phyloP scores from a whole-genome alignment of 1,284 basidiomycete species.

The Ceratobasidium sp. region DNA sequence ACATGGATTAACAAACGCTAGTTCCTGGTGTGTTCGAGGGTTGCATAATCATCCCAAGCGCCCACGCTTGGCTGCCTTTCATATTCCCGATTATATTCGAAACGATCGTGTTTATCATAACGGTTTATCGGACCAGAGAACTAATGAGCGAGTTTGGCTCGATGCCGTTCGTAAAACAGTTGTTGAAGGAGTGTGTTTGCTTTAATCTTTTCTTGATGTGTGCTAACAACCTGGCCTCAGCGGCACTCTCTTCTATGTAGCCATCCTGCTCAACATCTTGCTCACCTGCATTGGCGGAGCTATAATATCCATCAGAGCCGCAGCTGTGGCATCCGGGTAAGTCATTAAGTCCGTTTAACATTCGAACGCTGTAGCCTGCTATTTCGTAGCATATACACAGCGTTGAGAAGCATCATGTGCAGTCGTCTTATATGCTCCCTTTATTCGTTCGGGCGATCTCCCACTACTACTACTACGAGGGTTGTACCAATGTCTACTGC shows the following conservation, averaged over 20 bases:
- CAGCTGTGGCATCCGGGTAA: constrained; percentile 15
- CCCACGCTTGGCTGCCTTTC: constrained; percentile 1
- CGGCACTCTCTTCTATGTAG: constrained; percentile 2
- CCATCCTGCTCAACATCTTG: background rate
- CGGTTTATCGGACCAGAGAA: background rate
- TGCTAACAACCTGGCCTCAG: background rate
- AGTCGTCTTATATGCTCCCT: constrained; percentile 26
- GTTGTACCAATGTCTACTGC: background rate
- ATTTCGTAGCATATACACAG: background rate
- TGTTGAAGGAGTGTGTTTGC: constrained; percentile 3
- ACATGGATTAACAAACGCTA: background rate
- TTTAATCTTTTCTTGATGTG: background rate
- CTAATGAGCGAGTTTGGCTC: constrained; percentile 13
- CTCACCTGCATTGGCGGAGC: constrained; percentile 11
- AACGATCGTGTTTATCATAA: background rate
- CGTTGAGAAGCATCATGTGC: constrained; percentile 17
- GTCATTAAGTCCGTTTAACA: background rate
- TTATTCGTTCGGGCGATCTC: background rate
- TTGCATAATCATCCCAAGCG: background rate
- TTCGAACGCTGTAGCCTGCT: background rate
- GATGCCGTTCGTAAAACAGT: background rate
- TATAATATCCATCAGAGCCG: background rate
- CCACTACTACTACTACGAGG: background rate
- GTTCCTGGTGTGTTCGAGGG: constrained; percentile 7
- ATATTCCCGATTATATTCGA: constrained; percentile 23